A percentile compares a stretch with the other conserved stretches of the same genome.
Conservation (phyloP, 2,329 filamentous ascomycete genomes). For the Fragosphaeria purpurea region DNA sequence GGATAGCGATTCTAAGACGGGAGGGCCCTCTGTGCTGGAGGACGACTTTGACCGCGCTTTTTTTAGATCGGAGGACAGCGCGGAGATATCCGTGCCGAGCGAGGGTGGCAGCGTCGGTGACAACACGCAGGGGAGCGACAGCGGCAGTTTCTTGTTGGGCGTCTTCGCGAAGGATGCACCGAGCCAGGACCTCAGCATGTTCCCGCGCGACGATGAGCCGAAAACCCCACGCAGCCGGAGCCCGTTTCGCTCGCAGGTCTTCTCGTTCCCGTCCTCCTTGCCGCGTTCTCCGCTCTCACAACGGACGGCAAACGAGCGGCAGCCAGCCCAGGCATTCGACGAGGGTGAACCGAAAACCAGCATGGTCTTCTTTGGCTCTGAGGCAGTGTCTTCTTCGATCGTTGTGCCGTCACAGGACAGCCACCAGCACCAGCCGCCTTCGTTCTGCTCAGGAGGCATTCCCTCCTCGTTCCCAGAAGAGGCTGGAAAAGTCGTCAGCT, state of each 20-base stretch:
- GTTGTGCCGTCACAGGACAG: neutral
- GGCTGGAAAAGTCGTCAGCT: conserved; percentile 2
- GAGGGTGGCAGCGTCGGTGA: too few species aligned
- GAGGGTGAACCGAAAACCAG: neutral
- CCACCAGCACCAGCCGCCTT: neutral
- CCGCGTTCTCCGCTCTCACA: conserved; percentile 1
- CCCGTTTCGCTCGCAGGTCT: too few species aligned
- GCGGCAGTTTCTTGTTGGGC: too few species aligned
- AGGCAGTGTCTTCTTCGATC: neutral
- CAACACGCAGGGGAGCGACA: too few species aligned
- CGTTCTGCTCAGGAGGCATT: neutral
- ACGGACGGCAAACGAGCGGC: conserved; percentile 3
- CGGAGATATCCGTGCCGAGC: too few species aligned
- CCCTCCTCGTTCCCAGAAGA: conserved; percentile 13
- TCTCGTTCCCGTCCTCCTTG: neutral
- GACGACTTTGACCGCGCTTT: neutral
- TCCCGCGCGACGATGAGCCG: too few species aligned
- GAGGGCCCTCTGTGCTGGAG: neutral
- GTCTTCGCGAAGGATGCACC: too few species aligned
- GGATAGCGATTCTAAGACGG: conserved; percentile 11
- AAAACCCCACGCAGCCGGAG: too few species aligned
- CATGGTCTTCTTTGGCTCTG: neutral
- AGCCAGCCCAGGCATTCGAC: neutral
- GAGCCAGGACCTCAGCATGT: too few species aligned
- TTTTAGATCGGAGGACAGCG: too few species aligned